Percentiles rank a stretch among this genome's conserved stretches.
phyloP scores from a whole-genome alignment of 108 stramenopile species.

The Skeletonema tropicum region DNA sequence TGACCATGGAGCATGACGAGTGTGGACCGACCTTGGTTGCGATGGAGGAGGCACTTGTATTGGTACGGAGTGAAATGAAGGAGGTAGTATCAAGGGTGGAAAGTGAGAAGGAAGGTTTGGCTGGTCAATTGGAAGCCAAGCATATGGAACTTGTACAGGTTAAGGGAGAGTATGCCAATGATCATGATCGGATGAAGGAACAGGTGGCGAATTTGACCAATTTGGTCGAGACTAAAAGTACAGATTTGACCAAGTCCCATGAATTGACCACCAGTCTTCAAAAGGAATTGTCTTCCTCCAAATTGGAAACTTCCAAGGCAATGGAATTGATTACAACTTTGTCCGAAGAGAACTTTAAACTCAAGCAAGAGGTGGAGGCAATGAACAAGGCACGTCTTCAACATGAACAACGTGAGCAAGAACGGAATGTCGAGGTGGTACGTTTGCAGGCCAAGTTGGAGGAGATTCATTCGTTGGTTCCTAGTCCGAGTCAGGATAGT shows the following conservation, averaged over 20 bases:
- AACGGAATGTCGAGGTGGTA: constrained; percentile 9
- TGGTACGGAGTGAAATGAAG: not conserved
- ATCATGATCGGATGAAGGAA: constrained; percentile 9
- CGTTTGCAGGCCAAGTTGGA: constrained; percentile 8
- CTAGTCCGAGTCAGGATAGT: constrained; percentile 11
- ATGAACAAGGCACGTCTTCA: constrained; percentile 3
- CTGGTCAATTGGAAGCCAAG: constrained; percentile 6
- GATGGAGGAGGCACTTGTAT: not conserved
- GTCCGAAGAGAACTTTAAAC: constrained; percentile 4
- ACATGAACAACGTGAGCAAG: constrained; percentile 7
- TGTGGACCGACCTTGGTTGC: not conserved
- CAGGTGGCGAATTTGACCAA: not conserved
- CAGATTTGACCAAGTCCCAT: not conserved
- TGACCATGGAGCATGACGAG: not conserved
- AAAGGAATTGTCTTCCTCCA: not conserved
- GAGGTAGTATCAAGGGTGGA: not conserved
- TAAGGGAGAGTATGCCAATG: constrained; percentile 2
- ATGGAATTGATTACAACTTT: not conserved
- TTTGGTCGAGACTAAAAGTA: constrained; percentile 2
- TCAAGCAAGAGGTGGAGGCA: not conserved
- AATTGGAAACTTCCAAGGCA: not conserved
- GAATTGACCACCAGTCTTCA: not conserved
- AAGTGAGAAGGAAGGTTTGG: constrained; percentile 4
- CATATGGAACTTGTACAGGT: constrained; percentile 4
- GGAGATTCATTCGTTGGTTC: constrained; percentile 14